Evolutionary conservation across 2,329 filamentous ascomycete species (phyloP), one percentile per base, ranked within the genome.

Genomic region (Aspergillus luchuensis): DNA sequence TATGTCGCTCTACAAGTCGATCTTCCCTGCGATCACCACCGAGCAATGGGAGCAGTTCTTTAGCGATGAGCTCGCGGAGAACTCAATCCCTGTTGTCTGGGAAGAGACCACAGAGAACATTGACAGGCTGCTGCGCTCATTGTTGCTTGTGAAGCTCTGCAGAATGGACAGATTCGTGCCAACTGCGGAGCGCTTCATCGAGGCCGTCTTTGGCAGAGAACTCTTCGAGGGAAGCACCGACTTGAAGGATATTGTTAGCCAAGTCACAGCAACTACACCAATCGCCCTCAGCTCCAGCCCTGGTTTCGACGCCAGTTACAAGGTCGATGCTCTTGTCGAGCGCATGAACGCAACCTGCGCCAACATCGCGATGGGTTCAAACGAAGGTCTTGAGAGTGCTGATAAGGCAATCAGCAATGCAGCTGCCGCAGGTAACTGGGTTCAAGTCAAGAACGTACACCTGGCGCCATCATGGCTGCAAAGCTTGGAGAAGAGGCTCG

Each of bases 301-400:
- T 62, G 95, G 95, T 39, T 99, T 99, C 75, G 95, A 99, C 77
- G 96, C 96, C 57, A 97, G 92, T 74, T 99, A 98, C 87, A 99
- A 99, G 82, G 95, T 99, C 62, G 95, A 99, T 76, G 92, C 89
- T 63, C 84, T 99, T 57, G 96, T 98, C 30, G 91, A 97, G 77
- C 87, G 91, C 67, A 89, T 87, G 75, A 86, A 87, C 61, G 89
- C 91, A 55, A 88, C 86, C 57, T 99, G 95, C 80, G 93, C 92
- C 61, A 97, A 97, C 76, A 97, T 99, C 72, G 96, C 96, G 69
- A 99, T 99, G 95, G 95, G 95, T 72, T 98, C 95, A 49, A 96
- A 96, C 72, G 95, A 99, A 82, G 91, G 92, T 74, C 83, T 96
- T 17, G 88, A 93, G 60, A 95, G 89, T 63, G 95, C 95, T 17